Base-by-base conservation (phyloP, 805 yeast species). In the Yarrowia osloensis region DNA sequence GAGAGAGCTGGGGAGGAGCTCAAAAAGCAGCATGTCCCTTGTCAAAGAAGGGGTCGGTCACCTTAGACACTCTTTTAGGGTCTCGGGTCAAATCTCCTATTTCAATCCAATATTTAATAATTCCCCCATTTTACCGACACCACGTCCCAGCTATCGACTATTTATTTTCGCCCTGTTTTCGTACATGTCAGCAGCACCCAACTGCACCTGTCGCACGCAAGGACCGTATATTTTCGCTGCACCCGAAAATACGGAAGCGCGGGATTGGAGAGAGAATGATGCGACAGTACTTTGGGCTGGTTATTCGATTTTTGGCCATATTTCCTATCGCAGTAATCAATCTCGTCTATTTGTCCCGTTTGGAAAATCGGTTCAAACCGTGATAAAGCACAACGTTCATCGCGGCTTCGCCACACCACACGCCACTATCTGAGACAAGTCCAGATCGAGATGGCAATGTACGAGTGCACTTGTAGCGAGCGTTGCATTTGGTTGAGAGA, bases 351-450 rank as follows among this genome's bases (percentile, higher is more conserved):
- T 28, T 28, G 4, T 4, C 31, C 31, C 31, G 8, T 28, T 28
- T 28, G 8, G 8, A 28, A 28, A 6, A 28, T n/a, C n/a, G n/a
- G n/a, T n/a, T n/a, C n/a, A n/a, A n/a, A n/a, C n/a, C 42, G 21
- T 17, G 19, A 37, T 37, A 17, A n/a, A 37, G 42, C 42, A n/a
- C 19, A 17, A 17, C 19, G 37, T 12, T 21, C 42, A 17, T 37
- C 42, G 7, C 42, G 8, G 8, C 4, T 6, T 13, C 4, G 42
- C 42, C 42, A 37, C 42, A 37, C 13, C 47, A 22, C 47, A 42
- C 46, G 46, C 47, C 47, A 42, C 47, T 42, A 42, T 42, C 47
- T 42, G 9, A 42, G 47, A 42, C 47, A 42, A 42, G 47, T n/a
- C 47, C 47, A 19, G 47, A 42, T 42, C 47, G 47, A 42, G 47